These are phyloP conservation scores for Sphagnum tenellum DNA, from an alignment of 225 moss, liverwort and hornwort species.

Conservation along the genomic window DNA sequence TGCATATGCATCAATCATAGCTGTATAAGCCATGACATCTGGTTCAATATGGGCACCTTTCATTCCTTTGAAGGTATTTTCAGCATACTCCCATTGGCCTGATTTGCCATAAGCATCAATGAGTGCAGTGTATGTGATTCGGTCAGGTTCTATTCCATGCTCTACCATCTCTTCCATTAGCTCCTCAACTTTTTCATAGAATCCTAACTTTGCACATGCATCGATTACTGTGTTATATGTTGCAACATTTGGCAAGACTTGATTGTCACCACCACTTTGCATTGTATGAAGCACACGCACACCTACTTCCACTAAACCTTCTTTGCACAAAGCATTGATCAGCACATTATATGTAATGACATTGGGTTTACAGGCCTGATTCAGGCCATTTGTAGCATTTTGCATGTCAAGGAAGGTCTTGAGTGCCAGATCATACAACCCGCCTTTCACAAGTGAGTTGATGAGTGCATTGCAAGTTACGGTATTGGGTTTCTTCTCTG, in stretches of 20 bases:
- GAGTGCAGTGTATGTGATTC: slow-evolving; percentile 79
- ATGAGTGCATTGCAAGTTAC: slow-evolving; percentile 79
- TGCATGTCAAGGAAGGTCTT: slow-evolving; percentile 69
- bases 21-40: slow-evolving; percentile 83
- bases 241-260: slow-evolving; percentile 56
- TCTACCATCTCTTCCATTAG: slow-evolving; percentile 68
- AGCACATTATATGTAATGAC: slow-evolving; percentile 79
- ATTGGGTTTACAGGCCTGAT: slow-evolving; percentile 50
- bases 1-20: slow-evolving; percentile 89
- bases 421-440: slow-evolving; percentile 54
- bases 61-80: slow-evolving; percentile 82
- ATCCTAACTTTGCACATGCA: slow-evolving; percentile 72
- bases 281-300: slow-evolving; percentile 63
- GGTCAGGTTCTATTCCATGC: slow-evolving; percentile 65
- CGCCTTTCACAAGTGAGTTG: slow-evolving; percentile 62
- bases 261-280: slow-evolving; percentile 42
- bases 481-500: slow-evolving; percentile 60
- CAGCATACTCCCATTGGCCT: slow-evolving; percentile 75
- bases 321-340: slow-evolving; percentile 80
- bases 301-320: slow-evolving; percentile 54
- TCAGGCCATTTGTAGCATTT: slow-evolving; percentile 53
- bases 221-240: slow-evolving; percentile 81
- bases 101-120: slow-evolving; percentile 85
- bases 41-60: slow-evolving; percentile 55
- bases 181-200: slow-evolving; percentile 72